phyloP scores from a whole-genome alignment of 2,329 filamentous ascomycete genomes.

The Sphaerostilbella broomeana region DNA sequence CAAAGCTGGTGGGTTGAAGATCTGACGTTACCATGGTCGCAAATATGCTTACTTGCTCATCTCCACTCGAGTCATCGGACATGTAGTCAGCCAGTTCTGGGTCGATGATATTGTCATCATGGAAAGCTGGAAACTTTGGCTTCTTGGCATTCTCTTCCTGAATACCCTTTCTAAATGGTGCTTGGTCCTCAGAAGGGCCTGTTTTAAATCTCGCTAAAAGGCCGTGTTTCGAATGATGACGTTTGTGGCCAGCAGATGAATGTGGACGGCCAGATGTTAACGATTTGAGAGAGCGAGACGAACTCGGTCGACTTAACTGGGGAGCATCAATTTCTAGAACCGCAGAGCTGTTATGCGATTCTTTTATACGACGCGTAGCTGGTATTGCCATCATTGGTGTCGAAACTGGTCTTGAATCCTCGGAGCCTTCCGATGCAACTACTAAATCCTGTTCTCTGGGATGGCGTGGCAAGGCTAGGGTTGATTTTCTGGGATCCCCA shows the following conservation, averaged over 20 bases:
- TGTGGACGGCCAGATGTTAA: constrained; percentile 62
- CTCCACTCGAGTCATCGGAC: constrained; percentile 90
- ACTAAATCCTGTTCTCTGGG: constrained; percentile 35
- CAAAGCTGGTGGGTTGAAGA: constrained; percentile 57
- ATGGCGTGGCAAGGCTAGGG: constrained; percentile 24
- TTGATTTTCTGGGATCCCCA: constrained; percentile 41
- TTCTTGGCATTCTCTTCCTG: constrained; percentile 61
- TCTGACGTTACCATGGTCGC: constrained; percentile 64
- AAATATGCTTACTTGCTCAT: constrained; percentile 86
- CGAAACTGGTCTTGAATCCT: constrained; percentile 48
- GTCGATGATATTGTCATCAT: constrained; percentile 97
- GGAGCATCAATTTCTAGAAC: constrained; percentile 85
- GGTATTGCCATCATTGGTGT: constrained; percentile 68
- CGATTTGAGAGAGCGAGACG: constrained; percentile 81
- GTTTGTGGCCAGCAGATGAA: constrained; percentile 67
- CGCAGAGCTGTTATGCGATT: constrained; percentile 79
- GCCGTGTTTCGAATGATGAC: constrained; percentile 83
- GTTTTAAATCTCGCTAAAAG: constrained; percentile 69
- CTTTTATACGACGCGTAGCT: constrained; percentile 57
- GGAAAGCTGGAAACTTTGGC: constrained; percentile 77
- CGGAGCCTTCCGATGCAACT: constrained; percentile 35
- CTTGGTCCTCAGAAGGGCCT: constrained; percentile 63
- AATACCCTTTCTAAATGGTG: constrained; percentile 73
- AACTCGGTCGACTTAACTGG: constrained; percentile 82
- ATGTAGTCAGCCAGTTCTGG: constrained; percentile 92